Conservation (phyloP, 768 basidiomycete genomes). For the Cystofilobasidium bisporidii region DNA sequence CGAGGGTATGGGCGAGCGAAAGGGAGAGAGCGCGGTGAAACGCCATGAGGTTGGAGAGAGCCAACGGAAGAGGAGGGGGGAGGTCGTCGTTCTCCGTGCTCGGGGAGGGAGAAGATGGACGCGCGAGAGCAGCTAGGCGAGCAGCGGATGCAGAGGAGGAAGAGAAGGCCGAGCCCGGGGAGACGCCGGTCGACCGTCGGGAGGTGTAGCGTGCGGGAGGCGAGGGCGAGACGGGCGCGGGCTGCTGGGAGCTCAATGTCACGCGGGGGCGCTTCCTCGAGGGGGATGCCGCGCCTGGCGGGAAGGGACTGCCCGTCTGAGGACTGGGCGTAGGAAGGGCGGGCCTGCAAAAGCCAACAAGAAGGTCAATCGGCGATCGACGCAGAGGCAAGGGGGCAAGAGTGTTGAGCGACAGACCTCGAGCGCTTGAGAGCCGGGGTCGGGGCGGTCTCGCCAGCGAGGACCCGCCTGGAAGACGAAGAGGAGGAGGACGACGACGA, state of each 20-base stretch:
- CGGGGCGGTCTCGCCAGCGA: background rate
- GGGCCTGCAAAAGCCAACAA: background rate
- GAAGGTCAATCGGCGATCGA: background rate
- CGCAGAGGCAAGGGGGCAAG: background rate
- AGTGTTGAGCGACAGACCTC: background rate
- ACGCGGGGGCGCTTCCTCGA: background rate
- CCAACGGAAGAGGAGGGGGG: background rate
- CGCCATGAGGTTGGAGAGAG: conserved; percentile 7
- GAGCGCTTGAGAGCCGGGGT: background rate
- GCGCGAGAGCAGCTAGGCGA: no score
- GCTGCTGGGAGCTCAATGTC: background rate
- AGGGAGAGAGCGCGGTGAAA: conserved; percentile 15
- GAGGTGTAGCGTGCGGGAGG: background rate
- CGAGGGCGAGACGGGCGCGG: background rate
- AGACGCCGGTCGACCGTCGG: background rate
- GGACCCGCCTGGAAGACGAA: background rate
- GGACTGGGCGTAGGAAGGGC: background rate
- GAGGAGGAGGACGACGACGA: background rate
- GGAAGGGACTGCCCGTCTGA: conserved; percentile 1
- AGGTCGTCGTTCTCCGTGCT: background rate
- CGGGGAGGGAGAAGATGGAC: background rate
- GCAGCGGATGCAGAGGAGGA: no score
- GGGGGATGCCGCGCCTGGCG: background rate
- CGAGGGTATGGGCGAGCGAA: conserved; percentile 18
- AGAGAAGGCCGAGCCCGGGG: background rate